Conservation (phyloP, 2,329 filamentous ascomycete genomes). For the Trichoderma lentiforme region DNA sequence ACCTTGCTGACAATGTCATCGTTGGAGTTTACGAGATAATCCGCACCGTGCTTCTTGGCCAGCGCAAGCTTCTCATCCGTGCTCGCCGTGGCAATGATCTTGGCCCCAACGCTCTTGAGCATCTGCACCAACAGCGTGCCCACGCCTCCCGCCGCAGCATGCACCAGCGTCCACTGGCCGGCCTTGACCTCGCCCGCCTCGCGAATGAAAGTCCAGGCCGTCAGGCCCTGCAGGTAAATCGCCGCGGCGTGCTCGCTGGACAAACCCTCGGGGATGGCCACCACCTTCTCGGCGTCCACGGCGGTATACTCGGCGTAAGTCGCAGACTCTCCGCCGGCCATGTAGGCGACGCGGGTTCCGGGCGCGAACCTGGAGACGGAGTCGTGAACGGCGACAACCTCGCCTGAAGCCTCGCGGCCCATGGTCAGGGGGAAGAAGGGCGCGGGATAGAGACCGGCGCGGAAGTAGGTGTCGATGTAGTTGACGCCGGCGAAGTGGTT, state of each 20-base stretch:
- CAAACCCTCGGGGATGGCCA: constrained; percentile 63
- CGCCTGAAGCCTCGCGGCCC: constrained; percentile 75
- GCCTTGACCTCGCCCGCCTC: constrained; percentile 73
- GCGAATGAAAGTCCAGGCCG: constrained; percentile 73
- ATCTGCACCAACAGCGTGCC: constrained; percentile 74
- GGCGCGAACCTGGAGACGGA: constrained; percentile 53
- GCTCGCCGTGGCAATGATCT: constrained; percentile 75
- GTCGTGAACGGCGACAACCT: constrained; percentile 59
- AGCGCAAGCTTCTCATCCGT: constrained; percentile 68
- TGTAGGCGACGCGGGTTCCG: constrained; percentile 71
- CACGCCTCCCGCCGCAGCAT: constrained; percentile 82
- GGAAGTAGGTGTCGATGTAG: constrained; percentile 90
- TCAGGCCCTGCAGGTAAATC: constrained; percentile 75
- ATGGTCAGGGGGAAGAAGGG: constrained; percentile 68
- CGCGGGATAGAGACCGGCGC: constrained; percentile 73
- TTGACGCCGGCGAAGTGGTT: constrained; percentile 81
- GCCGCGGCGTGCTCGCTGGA: constrained; percentile 63
- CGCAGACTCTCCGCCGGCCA: constrained; percentile 40
- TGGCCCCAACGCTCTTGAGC: constrained; percentile 67
- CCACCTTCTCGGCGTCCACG: constrained; percentile 50
- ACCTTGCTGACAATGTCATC: constrained; percentile 59
- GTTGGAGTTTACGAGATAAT: constrained; percentile 66
- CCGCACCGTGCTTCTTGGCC: constrained; percentile 67
- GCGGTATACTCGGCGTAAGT: constrained; percentile 57
- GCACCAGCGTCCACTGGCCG: constrained; percentile 79